Evolutionary conservation across 2,329 filamentous ascomycete genomes (phyloP).

Genomic region (Trichophyton rubrum): DNA sequence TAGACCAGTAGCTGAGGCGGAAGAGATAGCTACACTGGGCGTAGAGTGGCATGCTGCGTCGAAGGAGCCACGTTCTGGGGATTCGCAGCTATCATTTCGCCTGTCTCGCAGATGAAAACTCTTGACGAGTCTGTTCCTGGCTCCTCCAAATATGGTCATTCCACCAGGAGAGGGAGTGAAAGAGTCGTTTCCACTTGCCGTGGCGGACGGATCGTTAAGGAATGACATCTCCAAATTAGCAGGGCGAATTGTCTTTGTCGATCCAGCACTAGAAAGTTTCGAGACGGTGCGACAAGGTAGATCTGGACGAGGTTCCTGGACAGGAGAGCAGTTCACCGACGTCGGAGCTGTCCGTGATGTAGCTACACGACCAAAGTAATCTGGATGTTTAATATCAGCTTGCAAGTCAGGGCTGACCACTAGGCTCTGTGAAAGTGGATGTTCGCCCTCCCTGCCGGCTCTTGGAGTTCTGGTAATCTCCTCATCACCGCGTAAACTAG

Average conservation of each 20-base stretch:
- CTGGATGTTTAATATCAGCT: slow-evolving; percentile 16
- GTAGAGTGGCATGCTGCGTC: slow-evolving; percentile 28
- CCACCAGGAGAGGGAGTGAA: slow-evolving; percentile 24
- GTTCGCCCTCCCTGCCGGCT: slow-evolving; percentile 45
- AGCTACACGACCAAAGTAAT: slow-evolving; percentile 25
- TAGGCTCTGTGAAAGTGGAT: slow-evolving; percentile 63
- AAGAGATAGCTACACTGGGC: slow-evolving; percentile 34
- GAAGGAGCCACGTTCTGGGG: slow-evolving; percentile 24
- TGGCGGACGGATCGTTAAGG: neutral
- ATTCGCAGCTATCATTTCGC: slow-evolving; percentile 23
- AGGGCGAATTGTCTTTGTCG: slow-evolving; percentile 33
- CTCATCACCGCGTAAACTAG: slow-evolving; percentile 49
- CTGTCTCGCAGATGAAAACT: slow-evolving; percentile 27
- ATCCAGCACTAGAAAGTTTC: slow-evolving; percentile 35
- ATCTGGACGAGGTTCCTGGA: slow-evolving; percentile 25
- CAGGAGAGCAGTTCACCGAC: slow-evolving; percentile 13
- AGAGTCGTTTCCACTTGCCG: slow-evolving; percentile 16
- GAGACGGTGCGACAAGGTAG: slow-evolving; percentile 31
- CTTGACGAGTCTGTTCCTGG: slow-evolving; percentile 26
- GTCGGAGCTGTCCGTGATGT: slow-evolving; percentile 7
- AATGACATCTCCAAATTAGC: slow-evolving; percentile 18
- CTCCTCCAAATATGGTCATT: slow-evolving; percentile 29
- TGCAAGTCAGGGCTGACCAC: slow-evolving; percentile 51
- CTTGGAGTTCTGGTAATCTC: slow-evolving; percentile 37
- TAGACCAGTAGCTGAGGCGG: slow-evolving; percentile 33